Evolutionary conservation across 352 stramenopile species (phyloP).

Genomic region (Phytophthora palmivora): DNA sequence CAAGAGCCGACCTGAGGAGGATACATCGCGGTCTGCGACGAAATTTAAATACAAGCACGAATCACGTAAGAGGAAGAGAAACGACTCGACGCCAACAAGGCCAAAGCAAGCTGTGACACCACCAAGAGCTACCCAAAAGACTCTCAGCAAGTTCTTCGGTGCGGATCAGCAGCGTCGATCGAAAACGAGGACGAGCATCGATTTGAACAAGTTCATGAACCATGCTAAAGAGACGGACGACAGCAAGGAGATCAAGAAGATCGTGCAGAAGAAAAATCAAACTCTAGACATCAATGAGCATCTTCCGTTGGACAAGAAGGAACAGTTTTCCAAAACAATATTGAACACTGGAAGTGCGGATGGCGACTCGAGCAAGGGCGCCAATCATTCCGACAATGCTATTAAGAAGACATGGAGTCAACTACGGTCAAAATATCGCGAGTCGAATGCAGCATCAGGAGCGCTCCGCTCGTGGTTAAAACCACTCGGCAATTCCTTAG

Average conservation of each 20-base stretch:
- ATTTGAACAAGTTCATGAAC: slow-evolving; percentile 37
- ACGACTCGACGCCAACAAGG: slow-evolving; percentile 9
- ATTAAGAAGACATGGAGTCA: slow-evolving; percentile 27
- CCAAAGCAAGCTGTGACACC: background rate
- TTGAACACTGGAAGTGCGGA: slow-evolving; percentile 3
- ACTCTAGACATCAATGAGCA: slow-evolving; percentile 38
- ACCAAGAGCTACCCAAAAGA: slow-evolving; percentile 14
- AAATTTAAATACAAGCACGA: slow-evolving; percentile 19
- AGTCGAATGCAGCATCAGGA: slow-evolving; percentile 11
- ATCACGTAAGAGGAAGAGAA: slow-evolving; percentile 31
- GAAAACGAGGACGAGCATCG: slow-evolving; percentile 30
- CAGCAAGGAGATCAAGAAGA: slow-evolving; percentile 33
- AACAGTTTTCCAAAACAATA: slow-evolving; percentile 19
- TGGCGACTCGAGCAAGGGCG: background rate
- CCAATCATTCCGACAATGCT: slow-evolving; percentile 3
- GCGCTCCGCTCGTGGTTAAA: slow-evolving; percentile 29
- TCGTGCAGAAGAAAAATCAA: slow-evolving; percentile 36
- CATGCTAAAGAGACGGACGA: slow-evolving; percentile 41
- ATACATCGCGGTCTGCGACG: background rate
- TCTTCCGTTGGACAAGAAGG: slow-evolving; percentile 34
- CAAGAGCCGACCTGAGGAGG: slow-evolving; percentile 11
- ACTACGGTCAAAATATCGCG: slow-evolving; percentile 24
- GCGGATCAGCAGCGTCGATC: slow-evolving; percentile 13
- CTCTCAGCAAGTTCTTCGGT: slow-evolving; percentile 34
- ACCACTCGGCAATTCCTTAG: slow-evolving; percentile 14